Conservation (phyloP, 2,329 filamentous ascomycete genomes). For the Allantophomopsis lycopodina region DNA sequence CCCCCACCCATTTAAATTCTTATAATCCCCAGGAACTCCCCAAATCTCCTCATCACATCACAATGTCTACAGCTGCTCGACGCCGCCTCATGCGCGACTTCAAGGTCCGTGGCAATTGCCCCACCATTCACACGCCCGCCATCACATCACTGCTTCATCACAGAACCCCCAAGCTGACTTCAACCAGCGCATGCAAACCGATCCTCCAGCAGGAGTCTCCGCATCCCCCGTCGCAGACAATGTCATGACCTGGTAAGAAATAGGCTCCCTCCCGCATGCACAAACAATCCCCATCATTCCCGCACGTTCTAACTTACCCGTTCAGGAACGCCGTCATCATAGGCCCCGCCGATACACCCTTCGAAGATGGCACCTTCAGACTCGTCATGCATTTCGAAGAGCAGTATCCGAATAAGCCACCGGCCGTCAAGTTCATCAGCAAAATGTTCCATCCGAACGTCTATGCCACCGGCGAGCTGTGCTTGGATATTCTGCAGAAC, state of each 20-base stretch:
- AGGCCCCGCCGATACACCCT: constrained; percentile 89
- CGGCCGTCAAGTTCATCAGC: constrained; percentile 95
- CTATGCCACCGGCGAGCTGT: constrained; percentile 92
- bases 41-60: constrained; percentile 6
- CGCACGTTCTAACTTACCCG: constrained; percentile 10
- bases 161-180: too few species aligned
- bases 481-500: constrained; percentile 93
- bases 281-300: constrained; percentile 3
- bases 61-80: constrained; percentile 86
- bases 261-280: too few species aligned
- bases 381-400: constrained; percentile 99
- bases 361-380: constrained; percentile 94
- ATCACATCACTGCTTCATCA: too few species aligned
- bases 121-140: not conserved
- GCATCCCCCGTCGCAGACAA: constrained; percentile 93
- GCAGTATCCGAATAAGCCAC: constrained; percentile 96
- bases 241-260: constrained; percentile 82
- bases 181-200: constrained; percentile 89
- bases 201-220: constrained; percentile 91
- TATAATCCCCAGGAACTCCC: too few species aligned
- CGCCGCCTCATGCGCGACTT: constrained; percentile 98
- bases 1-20: too few species aligned
- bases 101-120: constrained; percentile 52
- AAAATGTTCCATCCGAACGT: constrained; percentile 99
- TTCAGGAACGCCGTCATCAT: constrained; percentile 96